Percentiles rank a stretch among this genome's conserved stretches.
Evolutionary conservation across 306 rosid genomes (phyloP).

Genomic region (Pyrus betulifolia): DNA sequence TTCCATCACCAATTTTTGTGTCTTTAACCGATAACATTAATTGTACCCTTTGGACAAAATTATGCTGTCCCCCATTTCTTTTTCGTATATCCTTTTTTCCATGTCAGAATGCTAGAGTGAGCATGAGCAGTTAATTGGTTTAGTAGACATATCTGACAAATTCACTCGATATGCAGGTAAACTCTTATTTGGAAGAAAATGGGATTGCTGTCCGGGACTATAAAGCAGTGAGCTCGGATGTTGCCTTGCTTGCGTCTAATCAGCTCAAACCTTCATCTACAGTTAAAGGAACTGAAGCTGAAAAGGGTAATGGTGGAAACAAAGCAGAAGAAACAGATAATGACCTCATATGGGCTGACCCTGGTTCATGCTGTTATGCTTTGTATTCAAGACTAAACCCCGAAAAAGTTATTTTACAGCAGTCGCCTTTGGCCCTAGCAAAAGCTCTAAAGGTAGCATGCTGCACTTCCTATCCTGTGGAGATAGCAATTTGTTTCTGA

Average conservation of each 20-base stretch:
- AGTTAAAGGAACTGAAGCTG: constrained; percentile 23
- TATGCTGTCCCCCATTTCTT: neutral
- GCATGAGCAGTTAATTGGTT: neutral
- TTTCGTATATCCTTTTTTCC: neutral
- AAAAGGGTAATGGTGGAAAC: constrained; percentile 29
- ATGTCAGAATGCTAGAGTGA: neutral
- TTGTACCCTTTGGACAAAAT: neutral
- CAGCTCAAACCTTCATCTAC: constrained; percentile 37
- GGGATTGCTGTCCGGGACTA: constrained; percentile 82
- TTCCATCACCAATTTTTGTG: neutral
- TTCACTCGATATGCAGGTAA: constrained; percentile 47
- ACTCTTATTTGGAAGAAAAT: constrained; percentile 49
- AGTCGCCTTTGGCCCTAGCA: constrained; percentile 95
- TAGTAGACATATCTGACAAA: neutral
- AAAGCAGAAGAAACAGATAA: constrained; percentile 34
- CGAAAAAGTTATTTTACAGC: constrained; percentile 59
- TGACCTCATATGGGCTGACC: constrained; percentile 76
- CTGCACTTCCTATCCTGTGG: neutral
- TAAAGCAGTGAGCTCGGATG: constrained; percentile 57
- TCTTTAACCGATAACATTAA: neutral
- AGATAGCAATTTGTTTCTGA: neutral
- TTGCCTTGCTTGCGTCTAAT: constrained; percentile 51
- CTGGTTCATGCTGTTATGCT: constrained; percentile 80
- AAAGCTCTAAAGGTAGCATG: constrained; percentile 83
- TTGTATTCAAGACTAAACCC: constrained; percentile 64